Conservation (phyloP, 306 rosid species). For the Cicer chorassanicum region DNA sequence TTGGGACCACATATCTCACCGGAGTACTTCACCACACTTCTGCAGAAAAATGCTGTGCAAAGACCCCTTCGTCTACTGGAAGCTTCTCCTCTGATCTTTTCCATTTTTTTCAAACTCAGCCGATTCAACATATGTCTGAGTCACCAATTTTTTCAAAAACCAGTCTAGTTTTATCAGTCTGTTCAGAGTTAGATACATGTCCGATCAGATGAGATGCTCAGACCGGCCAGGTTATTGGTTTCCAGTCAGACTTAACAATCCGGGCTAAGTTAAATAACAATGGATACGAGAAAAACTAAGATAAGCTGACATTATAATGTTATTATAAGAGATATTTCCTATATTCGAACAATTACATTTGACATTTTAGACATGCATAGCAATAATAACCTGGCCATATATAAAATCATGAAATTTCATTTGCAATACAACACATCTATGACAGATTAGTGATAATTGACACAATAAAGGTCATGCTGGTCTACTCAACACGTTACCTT, state of each 20-base stretch:
- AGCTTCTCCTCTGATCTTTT: too few species aligned
- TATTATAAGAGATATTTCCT: neutral
- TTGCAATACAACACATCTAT: constrained; percentile 30
- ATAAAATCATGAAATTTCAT: constrained; percentile 11
- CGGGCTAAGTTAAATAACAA: neutral
- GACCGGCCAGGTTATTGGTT: neutral
- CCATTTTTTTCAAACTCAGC: too few species aligned
- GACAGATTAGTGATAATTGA: constrained; percentile 26
- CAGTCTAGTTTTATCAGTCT: too few species aligned
- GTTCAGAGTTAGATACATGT: too few species aligned
- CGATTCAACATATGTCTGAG: too few species aligned
- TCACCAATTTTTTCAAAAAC: too few species aligned
- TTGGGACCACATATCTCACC: too few species aligned
- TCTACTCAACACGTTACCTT: constrained; percentile 63
- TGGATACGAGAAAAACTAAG: neutral
- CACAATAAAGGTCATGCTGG: constrained; percentile 30
- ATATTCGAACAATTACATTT: constrained; percentile 3
- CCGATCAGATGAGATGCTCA: too few species aligned
- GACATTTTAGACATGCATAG: constrained; percentile 1
- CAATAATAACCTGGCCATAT: constrained; percentile 29
- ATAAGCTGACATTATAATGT: neutral
- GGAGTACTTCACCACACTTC: too few species aligned
- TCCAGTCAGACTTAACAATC: neutral
- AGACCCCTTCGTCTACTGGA: too few species aligned
- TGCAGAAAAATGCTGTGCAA: too few species aligned